A percentile compares a stretch with the other conserved stretches of the same genome.
Evolutionary conservation across 345 rosid genomes (phyloP).

Genomic region (Eucalyptus melliodora): DNA sequence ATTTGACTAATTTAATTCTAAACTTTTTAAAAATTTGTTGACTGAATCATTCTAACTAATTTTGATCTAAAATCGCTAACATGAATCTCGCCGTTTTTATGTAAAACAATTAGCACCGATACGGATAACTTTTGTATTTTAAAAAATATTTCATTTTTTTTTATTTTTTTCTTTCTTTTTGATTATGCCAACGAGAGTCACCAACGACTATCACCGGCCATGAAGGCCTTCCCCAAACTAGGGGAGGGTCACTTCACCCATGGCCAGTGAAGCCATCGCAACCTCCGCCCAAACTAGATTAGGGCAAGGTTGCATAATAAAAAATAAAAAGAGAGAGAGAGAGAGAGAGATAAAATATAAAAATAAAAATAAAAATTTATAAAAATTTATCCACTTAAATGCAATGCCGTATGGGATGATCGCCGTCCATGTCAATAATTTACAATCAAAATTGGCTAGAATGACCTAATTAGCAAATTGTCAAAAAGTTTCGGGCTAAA

Average conservation of each 20-base stretch:
- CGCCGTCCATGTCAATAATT: fast-evolving
- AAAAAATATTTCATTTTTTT: too few species aligned
- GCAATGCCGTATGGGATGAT: fast-evolving
- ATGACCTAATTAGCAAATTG: too few species aligned
- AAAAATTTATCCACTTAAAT: too few species aligned
- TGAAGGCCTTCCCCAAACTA: background rate
- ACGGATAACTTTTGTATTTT: fast-evolving
- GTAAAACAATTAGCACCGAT: fast-evolving
- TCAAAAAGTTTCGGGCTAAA: fast-evolving
- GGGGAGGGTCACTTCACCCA: background rate
- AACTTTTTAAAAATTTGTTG: too few species aligned
- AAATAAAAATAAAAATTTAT: fast-evolving
- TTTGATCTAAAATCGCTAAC: fast-evolving
- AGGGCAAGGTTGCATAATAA: background rate
- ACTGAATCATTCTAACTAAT: background rate
- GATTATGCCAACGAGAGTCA: fast-evolving
- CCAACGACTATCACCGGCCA: background rate
- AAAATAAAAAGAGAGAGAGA: too few species aligned
- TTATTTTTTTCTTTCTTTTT: too few species aligned
- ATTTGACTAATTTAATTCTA: fast-evolving
- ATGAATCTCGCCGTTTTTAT: fast-evolving
- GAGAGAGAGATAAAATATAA: too few species aligned
- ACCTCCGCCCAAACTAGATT: fast-evolving
- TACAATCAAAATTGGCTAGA: fast-evolving
- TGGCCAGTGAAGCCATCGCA: background rate